Evolutionary conservation across 345 rosid species (phyloP), one percentile per base, ranked within the genome.

Genomic region (Cardamine chenopodiifolia): DNA sequence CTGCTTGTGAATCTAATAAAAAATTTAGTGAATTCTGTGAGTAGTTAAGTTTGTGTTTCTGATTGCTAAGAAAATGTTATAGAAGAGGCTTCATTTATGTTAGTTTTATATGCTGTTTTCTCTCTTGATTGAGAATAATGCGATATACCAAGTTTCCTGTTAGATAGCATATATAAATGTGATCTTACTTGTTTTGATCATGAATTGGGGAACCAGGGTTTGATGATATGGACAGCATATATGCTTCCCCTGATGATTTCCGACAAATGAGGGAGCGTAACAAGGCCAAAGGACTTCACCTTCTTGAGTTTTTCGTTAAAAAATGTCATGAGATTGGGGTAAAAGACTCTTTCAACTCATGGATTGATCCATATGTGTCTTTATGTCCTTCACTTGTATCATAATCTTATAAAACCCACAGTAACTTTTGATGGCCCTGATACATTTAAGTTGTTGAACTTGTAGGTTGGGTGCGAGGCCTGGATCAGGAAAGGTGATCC

Each of bases 401-500:
- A 12, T 6, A 13, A 6, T 34, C 59, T 62, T 37, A 31, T 40
- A 20, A 7, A 10, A 18, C 28, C 31, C 1, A 5, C 15, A 13
- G 53, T 63, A 17, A 22, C 22, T 18, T 23, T 31, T 60, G 28
- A 52, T 55, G 44, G 37, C 49, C 28, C 17, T 29, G 3, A 53
- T 20, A 35, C 52, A n/a, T 29, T 22, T 53, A 18, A 28, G 65
- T 62, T 71, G 54, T 61, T 74, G 48, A 57, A 44, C 37, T 71
- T 63, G 62, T 78, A 95, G 99, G 79, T 95, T 78, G 83, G 80
- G 34, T 95, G 94, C 44, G 92, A 95, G 77, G 88, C 98, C 13
- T 92, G 99, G 97, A 86, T 90, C 73, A 88, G 83, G 91, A 85
- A 65, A 47, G 99, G 98, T 39, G 96, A 95, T 83, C 90, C 99